A percentile compares a stretch with the other conserved stretches of the same genome.
phyloP scores from a whole-genome alignment of 345 rosid species.

The Heritiera littoralis region DNA sequence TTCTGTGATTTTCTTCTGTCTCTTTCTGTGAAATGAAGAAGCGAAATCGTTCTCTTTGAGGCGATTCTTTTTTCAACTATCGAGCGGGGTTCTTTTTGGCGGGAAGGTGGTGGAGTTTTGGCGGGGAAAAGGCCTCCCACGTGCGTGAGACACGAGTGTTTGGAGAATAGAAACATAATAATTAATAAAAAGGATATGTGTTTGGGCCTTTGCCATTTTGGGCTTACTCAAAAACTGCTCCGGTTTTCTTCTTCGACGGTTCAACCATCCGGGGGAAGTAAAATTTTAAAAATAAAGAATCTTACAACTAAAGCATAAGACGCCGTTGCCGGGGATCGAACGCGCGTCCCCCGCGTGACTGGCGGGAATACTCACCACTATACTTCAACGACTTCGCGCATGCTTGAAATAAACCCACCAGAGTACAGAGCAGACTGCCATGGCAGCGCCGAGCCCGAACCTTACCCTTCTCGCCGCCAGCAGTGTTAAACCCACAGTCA shows the following conservation, averaged over 20 bases:
- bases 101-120: background rate
- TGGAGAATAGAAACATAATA: background rate
- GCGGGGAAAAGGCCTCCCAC: constrained; percentile 11
- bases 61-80: background rate
- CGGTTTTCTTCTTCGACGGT: too few species aligned
- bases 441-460: background rate
- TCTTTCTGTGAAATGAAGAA: background rate
- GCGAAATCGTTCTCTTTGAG: background rate
- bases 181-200: too few species aligned
- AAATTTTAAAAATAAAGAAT: too few species aligned
- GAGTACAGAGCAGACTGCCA: background rate
- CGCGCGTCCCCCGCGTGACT: constrained; percentile 99
- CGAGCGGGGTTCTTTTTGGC: background rate
- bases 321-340: constrained; percentile 98
- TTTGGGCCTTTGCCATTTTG: too few species aligned
- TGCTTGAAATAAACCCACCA: too few species aligned
- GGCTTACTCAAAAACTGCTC: too few species aligned
- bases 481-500: constrained; percentile 36
- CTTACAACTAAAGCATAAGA: too few species aligned
- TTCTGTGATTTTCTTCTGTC: background rate
- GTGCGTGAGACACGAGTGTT: background rate
- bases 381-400: constrained; percentile 79
- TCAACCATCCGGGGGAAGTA: too few species aligned
- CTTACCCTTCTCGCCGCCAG: constrained; percentile 3
- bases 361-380: constrained; percentile 93